phyloP scores from a whole-genome alignment of 352 stramenopile genomes.

The Pythium rhizo-oryzae region DNA sequence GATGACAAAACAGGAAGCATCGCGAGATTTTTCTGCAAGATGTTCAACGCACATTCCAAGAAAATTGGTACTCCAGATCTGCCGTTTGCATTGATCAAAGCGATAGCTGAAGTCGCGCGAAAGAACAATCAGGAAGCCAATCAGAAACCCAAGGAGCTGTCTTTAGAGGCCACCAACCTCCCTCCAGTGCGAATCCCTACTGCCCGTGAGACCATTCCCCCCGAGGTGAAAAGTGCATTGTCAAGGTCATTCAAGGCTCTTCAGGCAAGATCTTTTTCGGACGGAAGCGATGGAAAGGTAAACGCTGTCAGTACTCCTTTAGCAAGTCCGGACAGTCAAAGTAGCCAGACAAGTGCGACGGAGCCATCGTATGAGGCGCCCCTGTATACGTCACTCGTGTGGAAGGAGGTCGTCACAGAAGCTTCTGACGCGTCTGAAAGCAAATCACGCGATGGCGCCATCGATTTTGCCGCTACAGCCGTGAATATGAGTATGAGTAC shows the following conservation, averaged over 20 bases:
- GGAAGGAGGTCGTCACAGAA: conserved; percentile 73
- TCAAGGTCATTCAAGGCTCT: conserved; percentile 78
- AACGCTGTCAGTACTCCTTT: conserved; percentile 52
- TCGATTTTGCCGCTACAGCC: conserved; percentile 69
- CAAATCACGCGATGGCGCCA: conserved; percentile 64
- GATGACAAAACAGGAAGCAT: conserved; percentile 76
- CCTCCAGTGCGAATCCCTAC: conserved; percentile 73
- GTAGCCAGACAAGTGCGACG: conserved; percentile 45
- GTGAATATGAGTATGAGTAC: conserved; percentile 87
- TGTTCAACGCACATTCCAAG: conserved; percentile 85
- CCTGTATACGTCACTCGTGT: conserved; percentile 60
- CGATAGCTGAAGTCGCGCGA: conserved; percentile 75
- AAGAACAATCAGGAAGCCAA: conserved; percentile 80
- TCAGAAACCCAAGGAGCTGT: conserved; percentile 76
- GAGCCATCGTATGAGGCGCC: conserved; percentile 52
- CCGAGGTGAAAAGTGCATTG: conserved; percentile 73
- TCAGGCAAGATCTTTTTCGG: conserved; percentile 60
- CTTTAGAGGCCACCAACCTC: conserved; percentile 70
- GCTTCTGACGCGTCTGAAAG: conserved; percentile 50
- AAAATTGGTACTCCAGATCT: conserved; percentile 82
- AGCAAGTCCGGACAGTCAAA: conserved; percentile 61
- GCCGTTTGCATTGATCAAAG: conserved; percentile 65
- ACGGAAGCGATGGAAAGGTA: conserved; percentile 42
- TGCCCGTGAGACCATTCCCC: conserved; percentile 65
- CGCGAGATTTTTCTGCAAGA: conserved; percentile 81